A percentile compares a stretch with the other conserved stretches of the same genome.
phyloP scores from a whole-genome alignment of 345 rosid species.

The Euphorbia tirucalli region DNA sequence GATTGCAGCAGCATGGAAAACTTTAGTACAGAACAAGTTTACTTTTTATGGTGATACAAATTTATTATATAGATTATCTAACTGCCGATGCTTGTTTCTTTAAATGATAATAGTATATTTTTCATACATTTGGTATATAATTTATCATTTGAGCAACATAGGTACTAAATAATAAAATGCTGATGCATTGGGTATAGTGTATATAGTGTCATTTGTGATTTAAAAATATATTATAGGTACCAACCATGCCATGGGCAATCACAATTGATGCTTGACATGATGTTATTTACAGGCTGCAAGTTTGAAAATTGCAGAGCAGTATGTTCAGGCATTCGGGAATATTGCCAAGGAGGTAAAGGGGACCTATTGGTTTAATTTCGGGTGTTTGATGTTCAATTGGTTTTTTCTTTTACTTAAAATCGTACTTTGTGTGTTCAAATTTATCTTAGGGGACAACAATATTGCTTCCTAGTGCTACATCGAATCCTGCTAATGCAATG shows the following conservation, averaged over 20 bases:
- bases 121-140: background rate
- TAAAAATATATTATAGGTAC: background rate
- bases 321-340: slow-evolving; percentile 73
- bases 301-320: slow-evolving; percentile 80
- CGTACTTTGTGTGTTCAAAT: background rate
- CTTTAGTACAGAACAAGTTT: background rate
- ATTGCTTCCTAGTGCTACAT: slow-evolving; percentile 73
- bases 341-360: slow-evolving; percentile 80
- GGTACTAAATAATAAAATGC: too few relatives aligned
- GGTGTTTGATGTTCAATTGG: background rate
- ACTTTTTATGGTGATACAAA: background rate
- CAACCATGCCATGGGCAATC: slow-evolving; percentile 5
- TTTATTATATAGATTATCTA: background rate
- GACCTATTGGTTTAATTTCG: background rate
- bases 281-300: slow-evolving; percentile 69
- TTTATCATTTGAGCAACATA: background rate
- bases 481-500: slow-evolving; percentile 65
- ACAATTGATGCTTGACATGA: background rate
- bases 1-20: background rate
- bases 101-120: background rate
- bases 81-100: background rate
- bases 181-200: background rate
- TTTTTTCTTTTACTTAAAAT: background rate
- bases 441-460: slow-evolving; percentile 71
- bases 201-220: background rate